Percentiles rank a stretch among this genome's conserved stretches.
phyloP scores from a whole-genome alignment of 2,329 filamentous ascomycete genomes.

The Epichloe elymi region DNA sequence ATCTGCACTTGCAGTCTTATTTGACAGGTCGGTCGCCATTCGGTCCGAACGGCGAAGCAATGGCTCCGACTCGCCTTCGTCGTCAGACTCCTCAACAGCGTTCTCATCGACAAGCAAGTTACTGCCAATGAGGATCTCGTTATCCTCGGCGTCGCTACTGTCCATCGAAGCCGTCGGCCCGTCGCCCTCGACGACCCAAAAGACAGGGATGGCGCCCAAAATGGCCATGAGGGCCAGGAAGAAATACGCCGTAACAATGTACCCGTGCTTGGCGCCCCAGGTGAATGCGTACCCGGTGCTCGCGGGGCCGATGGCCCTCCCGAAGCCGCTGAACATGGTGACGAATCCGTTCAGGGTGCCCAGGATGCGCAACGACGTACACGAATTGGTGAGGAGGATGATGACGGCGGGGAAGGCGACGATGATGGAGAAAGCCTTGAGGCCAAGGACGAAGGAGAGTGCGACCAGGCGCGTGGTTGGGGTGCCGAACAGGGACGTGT shows the following conservation, averaged over 20 bases:
- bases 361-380: constrained; percentile 56
- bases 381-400: constrained; percentile 83
- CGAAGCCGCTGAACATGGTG: constrained; percentile 69
- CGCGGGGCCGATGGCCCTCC: constrained; percentile 67
- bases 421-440: constrained; percentile 65
- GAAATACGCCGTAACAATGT: constrained; percentile 73
- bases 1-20: neutral
- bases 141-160: constrained; percentile 20
- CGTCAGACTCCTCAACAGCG: constrained; percentile 10
- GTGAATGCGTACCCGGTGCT: constrained; percentile 60
- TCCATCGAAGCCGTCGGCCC: constrained; percentile 37
- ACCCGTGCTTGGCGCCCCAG: constrained; percentile 61
- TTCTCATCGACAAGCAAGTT: constrained; percentile 13
- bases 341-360: constrained; percentile 87
- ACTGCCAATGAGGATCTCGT: constrained; percentile 11
- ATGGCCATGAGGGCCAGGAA: constrained; percentile 51
- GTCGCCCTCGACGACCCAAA: constrained; percentile 61
- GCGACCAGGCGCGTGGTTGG: constrained; percentile 37
- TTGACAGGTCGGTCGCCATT: neutral
- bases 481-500: constrained; percentile 51
- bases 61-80: constrained; percentile 7
- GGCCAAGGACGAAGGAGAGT: constrained; percentile 55
- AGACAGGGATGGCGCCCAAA: constrained; percentile 57
- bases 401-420: constrained; percentile 83
- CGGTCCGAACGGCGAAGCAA: constrained; percentile 7